Base-by-base conservation (phyloP, 2,329 filamentous ascomycete species). In the Cladophialophora yegresii region DNA sequence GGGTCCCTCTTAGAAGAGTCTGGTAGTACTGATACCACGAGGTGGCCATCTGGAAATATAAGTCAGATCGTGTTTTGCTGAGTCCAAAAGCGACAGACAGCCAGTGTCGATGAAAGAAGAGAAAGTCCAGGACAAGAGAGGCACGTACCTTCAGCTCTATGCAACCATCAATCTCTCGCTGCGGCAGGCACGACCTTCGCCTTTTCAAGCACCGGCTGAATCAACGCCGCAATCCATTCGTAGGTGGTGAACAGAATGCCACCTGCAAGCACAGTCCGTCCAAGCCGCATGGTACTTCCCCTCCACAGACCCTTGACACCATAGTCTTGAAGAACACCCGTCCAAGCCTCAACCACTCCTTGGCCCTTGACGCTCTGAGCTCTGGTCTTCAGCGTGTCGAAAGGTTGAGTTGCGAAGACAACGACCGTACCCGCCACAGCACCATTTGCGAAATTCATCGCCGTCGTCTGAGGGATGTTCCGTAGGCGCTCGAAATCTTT, bases 251-350 rank as follows among this genome's bases (percentile, higher is more conserved):
- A 88, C 1, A 89, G 74, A 64, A 89, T 88, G 0, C 87, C 87
- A n/a, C 87, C 87, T 68, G 84, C 86, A 51, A 89, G 81, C 0
- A 89, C 80, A 3, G 87, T 82, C 66, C 87, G 75, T 0, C 87
- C 86, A 26, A 90, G 71, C 62, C 88, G 79, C 87, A 90, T 89
- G 0, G 85, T 85, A 36, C 86, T 89, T 0, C 87, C 87, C 64
- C 83, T 85, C 87, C 87, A 90, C 66, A 89, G 85, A 0, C 83
- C 87, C 45, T 77, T 79, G 1, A 88, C 67, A 0, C 87, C 87
- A 67, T 83, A 82, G 68, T 88, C 85, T 0, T 76, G 73, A 58
- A 85, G 72, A 3, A 89, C 79, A 58, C 80, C 82, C 57, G 75
- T 77, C 2, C 86, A 77, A 0, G 86, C 86, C 66, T 88, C 84